These are phyloP conservation scores for Chaetomiaceae sp. DNA, from an alignment of 2,329 filamentous ascomycete species.

Conservation along the genomic window DNA sequence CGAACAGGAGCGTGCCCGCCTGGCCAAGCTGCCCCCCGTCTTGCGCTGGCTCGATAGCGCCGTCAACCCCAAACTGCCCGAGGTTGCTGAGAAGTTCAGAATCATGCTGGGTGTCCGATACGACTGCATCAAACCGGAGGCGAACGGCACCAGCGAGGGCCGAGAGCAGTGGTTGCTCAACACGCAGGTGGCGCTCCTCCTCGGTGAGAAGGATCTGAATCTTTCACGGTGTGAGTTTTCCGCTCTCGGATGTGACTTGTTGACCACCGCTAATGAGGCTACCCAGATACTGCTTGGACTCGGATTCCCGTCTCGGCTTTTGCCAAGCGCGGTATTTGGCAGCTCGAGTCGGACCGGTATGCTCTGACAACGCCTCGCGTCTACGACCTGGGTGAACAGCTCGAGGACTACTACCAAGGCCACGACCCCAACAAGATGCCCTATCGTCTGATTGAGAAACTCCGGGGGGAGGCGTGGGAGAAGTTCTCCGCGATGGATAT, in stretches of 20 bases:
- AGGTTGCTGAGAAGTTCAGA: conserved; percentile 51
- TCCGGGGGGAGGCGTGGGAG: conserved; percentile 48
- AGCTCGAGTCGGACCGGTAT: conserved; percentile 53
- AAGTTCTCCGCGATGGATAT: conserved; percentile 55
- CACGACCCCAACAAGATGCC: conserved; percentile 43
- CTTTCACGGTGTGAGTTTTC: conserved; percentile 53
- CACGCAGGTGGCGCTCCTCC: conserved; percentile 57
- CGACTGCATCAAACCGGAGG: conserved; percentile 55
- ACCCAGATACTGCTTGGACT: conserved; percentile 56
- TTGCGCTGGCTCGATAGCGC: conserved; percentile 56
- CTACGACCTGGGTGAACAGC: conserved; percentile 49
- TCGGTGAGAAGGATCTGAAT: conserved; percentile 60
- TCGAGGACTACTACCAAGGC: conserved; percentile 49
- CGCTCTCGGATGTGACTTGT: too few species aligned
- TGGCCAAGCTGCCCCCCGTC: conserved; percentile 56
- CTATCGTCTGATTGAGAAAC: conserved; percentile 41
- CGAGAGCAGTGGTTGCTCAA: conserved; percentile 64
- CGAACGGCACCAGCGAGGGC: conserved; percentile 51
- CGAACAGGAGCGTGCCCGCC: conserved; percentile 50
- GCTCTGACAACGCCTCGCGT: conserved; percentile 48
- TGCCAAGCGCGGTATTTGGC: conserved; percentile 58
- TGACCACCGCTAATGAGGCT: conserved; percentile 11
- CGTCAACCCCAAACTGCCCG: conserved; percentile 46
- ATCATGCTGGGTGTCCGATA: conserved; percentile 58
- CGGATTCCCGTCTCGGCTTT: conserved; percentile 48